Evolutionary conservation across 208 protist species (phyloP), one percentile per base, ranked within the genome.

Genomic region (Acanthamoeba castellanii): DNA sequence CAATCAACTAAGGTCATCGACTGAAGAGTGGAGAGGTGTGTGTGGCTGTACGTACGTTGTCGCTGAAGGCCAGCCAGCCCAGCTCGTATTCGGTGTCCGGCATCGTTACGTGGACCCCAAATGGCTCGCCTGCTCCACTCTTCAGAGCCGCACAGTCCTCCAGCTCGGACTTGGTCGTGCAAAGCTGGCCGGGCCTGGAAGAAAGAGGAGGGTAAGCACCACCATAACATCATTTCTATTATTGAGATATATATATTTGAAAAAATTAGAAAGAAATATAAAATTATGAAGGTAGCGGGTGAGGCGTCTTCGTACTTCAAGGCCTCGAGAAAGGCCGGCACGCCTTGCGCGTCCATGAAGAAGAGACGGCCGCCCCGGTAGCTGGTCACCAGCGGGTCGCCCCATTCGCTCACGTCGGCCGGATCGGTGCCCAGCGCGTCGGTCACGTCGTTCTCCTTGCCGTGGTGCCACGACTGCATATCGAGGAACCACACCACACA

Each of bases 61-160:
- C 76, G 22, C 76, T 84, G 45, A 57, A 84, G 76, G 45, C 76
- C 20, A 84, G 34, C 76, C 76, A 84, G 76, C 42, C 76, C 20
- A 84, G 76, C 45, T 84, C 76, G 25, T 84, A 84, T 42, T 84
- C 76, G 20, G 76, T 84, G 45, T 84, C 76, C 20, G 20, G n/a
- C 34, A 25, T 55, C 13, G 1, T 45, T 6, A 84, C n/a, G n/a
- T 84, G 76, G 7, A 84, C 76, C 16, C 76, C 76, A 37, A 84
- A 84, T 20, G 76, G 76, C 32, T 84, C 76, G 18, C 76, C 76
- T 18, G 76, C 76, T 1, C 76, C 76, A 22, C 25, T 37, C 5
- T 52, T 57, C 16, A 84, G 13, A 6, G 76, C 76, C 32, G 32
- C 34, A 22, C 42, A 84, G n/a, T 37, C 16, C 20, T 84, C 76